Base-by-base conservation (phyloP, 1,284 basidiomycete genomes). In the Mrakiaceae sp. region DNA sequence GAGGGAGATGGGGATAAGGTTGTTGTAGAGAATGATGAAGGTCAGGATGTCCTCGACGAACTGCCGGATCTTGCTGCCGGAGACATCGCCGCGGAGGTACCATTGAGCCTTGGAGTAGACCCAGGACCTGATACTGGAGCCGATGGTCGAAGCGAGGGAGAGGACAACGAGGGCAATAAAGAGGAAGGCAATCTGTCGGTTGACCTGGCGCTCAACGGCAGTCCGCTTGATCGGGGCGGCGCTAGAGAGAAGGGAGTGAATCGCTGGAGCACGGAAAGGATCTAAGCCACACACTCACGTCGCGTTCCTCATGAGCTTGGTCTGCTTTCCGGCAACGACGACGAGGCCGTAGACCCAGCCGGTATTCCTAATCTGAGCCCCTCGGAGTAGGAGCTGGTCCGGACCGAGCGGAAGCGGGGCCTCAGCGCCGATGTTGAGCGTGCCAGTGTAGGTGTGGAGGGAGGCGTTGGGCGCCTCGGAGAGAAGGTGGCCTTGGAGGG, bases 21-120 rank as follows among this genome's bases (percentile, higher is more conserved):
- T 98, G 81, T 98, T 98, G 81, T 98, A 97, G 51, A 97, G 82
- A 74, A 98, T 97, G 77, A 98, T 91, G 78, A 98, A 99, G 1
- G 96, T 98, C 57, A 98, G 81, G 67, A 98, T 92, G 75, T 98
- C 95, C 82, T 92, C 88, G 58, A 88, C 81, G 74, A 93, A 93
- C 60, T 81, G 81, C 71, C 83, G 86, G 44, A 74, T 74, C 68
- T 75, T 77, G 69, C 76, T 78, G 5, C 74, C 69, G 47, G 71
- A 70, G n/a, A 72, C 70, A 40, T 71, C 72, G 9, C 78, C 70
- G 11, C 71, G 77, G 5, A 96, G 79, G 75, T 93, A 94, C 91
- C 91, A 95, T 71, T 90, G 86, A 63, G 85, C 80, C 66, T 77
- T 80, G 2, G 88, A 84, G 71, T 89, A 89, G 73, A 92, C 87